Evolutionary conservation across 2,329 filamentous ascomycete species (phyloP).

Genomic region (Chaetomiaceae sp.): DNA sequence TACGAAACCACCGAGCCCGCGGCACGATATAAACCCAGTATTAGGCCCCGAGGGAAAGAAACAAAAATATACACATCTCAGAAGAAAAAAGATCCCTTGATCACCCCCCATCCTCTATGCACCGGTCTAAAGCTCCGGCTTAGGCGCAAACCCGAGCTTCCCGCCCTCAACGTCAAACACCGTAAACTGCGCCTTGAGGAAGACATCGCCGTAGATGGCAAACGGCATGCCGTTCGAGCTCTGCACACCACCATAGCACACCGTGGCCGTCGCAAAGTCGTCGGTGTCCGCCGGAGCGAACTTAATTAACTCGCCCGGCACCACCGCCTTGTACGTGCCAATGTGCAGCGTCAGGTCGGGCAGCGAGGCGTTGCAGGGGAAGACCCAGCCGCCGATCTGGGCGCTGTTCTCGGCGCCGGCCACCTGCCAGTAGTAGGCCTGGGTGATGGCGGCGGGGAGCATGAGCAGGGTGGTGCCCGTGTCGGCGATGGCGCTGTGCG

Average conservation of each 20-base stretch:
- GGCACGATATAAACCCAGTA: background rate
- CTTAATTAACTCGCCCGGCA: constrained; percentile 41
- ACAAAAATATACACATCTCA: constrained; percentile 1
- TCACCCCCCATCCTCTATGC: background rate
- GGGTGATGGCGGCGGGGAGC: constrained; percentile 45
- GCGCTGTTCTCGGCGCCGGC: constrained; percentile 41
- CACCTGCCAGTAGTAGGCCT: constrained; percentile 55
- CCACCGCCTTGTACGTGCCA: constrained; percentile 44
- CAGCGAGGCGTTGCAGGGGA: constrained; percentile 27
- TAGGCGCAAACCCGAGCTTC: constrained; percentile 45
- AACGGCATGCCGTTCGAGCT: constrained; percentile 51
- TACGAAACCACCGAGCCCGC: background rate
- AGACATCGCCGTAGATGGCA: constrained; percentile 65
- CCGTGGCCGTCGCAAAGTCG: constrained; percentile 46
- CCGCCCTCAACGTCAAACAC: constrained; percentile 53
- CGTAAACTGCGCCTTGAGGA: constrained; percentile 65
- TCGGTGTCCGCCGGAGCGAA: constrained; percentile 45
- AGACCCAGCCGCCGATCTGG: constrained; percentile 45
- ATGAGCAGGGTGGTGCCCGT: constrained; percentile 63
- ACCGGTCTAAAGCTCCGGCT: constrained; percentile 4
- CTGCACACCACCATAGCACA: constrained; percentile 66
- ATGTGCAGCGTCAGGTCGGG: constrained; percentile 39
- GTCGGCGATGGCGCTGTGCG: constrained; percentile 56
- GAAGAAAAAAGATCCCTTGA: background rate
- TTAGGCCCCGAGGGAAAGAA: background rate